Percentiles rank a stretch among this genome's conserved stretches.
Conservation (phyloP, 148 eudicot genomes). For the Cornus suecica region DNA sequence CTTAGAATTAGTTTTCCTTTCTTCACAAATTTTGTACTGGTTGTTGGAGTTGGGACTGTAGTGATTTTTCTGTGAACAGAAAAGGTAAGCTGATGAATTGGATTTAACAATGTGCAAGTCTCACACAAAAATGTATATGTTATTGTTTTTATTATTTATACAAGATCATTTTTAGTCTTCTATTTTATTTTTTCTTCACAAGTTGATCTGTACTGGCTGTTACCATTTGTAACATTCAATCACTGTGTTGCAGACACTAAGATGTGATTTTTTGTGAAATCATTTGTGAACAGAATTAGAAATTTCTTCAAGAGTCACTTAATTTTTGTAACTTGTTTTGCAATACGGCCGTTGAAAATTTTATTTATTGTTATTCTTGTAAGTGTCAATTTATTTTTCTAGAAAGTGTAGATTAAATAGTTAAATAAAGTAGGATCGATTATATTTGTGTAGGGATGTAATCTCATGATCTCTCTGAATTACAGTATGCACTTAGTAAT, state of each 20-base stretch:
- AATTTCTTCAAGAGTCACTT: background rate
- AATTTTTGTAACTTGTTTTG: background rate
- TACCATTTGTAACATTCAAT: background rate
- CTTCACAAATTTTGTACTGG: too few species aligned
- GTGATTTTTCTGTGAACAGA: too few species aligned
- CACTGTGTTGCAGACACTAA: background rate
- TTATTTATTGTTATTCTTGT: background rate
- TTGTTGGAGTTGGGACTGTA: too few species aligned
- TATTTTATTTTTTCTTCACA: background rate
- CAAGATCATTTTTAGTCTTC: background rate
- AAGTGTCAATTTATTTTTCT: too few species aligned
- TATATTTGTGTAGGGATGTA: too few species aligned
- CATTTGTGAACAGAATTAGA: background rate
- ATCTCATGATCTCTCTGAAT: too few species aligned
- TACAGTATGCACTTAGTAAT: too few species aligned
- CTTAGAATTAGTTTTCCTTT: too few species aligned
- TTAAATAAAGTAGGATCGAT: too few species aligned
- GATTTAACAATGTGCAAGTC: background rate
- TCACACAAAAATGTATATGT: background rate
- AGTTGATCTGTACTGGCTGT: background rate
- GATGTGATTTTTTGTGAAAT: background rate
- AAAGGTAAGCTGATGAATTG: too few species aligned
- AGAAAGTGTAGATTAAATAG: too few species aligned
- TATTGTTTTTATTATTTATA: background rate
- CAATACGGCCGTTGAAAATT: background rate